Evolutionary conservation across 441 rosid genomes (phyloP), one percentile per base, ranked within the genome.

Genomic region (Gossypium trilobum): DNA sequence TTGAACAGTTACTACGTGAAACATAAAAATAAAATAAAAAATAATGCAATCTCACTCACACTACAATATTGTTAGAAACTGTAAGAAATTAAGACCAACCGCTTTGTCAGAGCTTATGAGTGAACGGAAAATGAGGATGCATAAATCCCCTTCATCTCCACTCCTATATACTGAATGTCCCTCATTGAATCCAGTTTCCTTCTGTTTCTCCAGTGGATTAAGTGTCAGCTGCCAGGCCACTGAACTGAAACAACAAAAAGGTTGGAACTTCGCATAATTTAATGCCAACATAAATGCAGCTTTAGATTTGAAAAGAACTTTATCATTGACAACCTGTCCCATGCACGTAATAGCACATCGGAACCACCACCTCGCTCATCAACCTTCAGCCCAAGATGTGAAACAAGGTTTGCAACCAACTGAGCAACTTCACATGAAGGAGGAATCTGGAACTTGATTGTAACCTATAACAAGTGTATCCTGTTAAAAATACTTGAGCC

Each of bases 151-250:
- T 54, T 80, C 91, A 56, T 23, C 59, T 20, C 20, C 22, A 66
- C 62, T 77, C 27, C 17, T 48, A 61, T 78, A 82, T 54, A 59
- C 76, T 14, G 82, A 44, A 46, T 73, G 75, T n/a, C 72, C 83
- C 71, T 79, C 78, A 68, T 71, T 85, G 59, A 39, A 73, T 80
- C 54, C 76, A 56, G 57, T 48, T 74, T 83, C 78, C 72, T 82
- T 87, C 75, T 74, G 84, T 54, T 82, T 85, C 78, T 79, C 88
- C 55, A 80, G 86, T 73, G 73, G 65, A 58, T 78, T 87, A 73
- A 94, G 91, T 23, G 89, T 85, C 72, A 94, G 80, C 79, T 94
- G 99, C 97, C 99, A 94, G 68, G 96, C 88, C 20, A 86, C 97
- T 75, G 97, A 84, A 87, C 99, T 94, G 88, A 71, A 84, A 69